Evolutionary conservation across 2,329 filamentous ascomycete genomes (phyloP).

Genomic region (Magnaporthales sp.): DNA sequence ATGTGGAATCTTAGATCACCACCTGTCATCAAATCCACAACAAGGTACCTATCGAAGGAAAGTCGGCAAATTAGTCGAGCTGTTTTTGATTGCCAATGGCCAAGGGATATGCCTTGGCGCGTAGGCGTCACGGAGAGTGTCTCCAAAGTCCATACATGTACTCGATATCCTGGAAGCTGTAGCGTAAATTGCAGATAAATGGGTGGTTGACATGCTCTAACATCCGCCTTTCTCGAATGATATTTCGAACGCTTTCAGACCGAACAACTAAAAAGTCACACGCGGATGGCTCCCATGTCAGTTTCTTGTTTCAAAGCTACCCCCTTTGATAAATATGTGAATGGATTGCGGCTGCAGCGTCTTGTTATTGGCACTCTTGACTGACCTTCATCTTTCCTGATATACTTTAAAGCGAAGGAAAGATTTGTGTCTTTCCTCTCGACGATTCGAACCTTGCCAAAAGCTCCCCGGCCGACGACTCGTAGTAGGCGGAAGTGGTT

Average conservation of each 20-base stretch:
- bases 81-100: not conserved
- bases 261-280: conserved; percentile 63
- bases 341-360: conserved; percentile 4
- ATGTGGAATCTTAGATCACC: conserved; percentile 97
- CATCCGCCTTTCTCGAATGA: conserved; percentile 95
- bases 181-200: conserved; percentile 96
- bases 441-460: conserved; percentile 97
- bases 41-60: conserved; percentile 68
- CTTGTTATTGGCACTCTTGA: conserved; percentile 10
- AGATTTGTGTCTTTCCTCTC: conserved; percentile 92
- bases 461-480: conserved; percentile 94
- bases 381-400: conserved; percentile 94
- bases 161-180: conserved; percentile 98
- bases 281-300: not conserved
- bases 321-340: not conserved
- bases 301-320: not conserved
- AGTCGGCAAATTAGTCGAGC: conserved; percentile 39
- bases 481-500: conserved; percentile 94
- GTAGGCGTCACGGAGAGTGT: not conserved
- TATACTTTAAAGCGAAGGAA: conserved; percentile 96
- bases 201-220: conserved; percentile 96
- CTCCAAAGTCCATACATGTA: conserved; percentile 61
- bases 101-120: not conserved
- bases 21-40: conserved; percentile 96
- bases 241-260: conserved; percentile 96